These are phyloP conservation scores for Camellia lanceoleosa DNA, from an alignment of 148 eudicot genomes.

Conservation along the genomic window DNA sequence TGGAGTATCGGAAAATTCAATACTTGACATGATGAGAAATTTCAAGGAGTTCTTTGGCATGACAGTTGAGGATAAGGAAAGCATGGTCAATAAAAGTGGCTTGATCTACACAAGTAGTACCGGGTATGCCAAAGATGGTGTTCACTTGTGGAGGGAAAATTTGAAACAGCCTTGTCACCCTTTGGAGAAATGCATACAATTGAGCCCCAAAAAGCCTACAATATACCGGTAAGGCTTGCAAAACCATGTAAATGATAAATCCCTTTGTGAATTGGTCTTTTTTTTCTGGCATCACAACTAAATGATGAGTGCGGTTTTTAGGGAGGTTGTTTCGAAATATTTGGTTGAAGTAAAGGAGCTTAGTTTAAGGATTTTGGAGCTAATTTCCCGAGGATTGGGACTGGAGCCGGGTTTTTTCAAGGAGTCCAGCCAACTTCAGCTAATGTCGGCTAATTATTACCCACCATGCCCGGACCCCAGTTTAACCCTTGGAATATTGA, in stretches of 20 bases:
- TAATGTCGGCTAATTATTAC: slow-evolving; percentile 47
- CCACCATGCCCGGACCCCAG: slow-evolving; percentile 79
- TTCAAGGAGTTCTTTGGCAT: slow-evolving; percentile 47
- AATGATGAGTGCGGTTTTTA: slow-evolving; percentile 3
- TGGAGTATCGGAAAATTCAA: slow-evolving; percentile 38
- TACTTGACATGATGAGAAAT: slow-evolving; percentile 35
- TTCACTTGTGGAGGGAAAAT: slow-evolving; percentile 59
- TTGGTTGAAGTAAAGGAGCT: slow-evolving; percentile 28
- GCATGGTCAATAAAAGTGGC: slow-evolving; percentile 26
- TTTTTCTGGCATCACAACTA: not conserved
- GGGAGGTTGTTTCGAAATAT: slow-evolving; percentile 45
- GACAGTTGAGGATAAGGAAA: slow-evolving; percentile 43
- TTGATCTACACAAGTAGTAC: slow-evolving; percentile 46
- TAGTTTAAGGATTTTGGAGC: slow-evolving; percentile 46
- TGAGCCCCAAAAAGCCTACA: slow-evolving; percentile 55
- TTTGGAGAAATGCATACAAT: slow-evolving; percentile 36
- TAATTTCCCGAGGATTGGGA: slow-evolving; percentile 58
- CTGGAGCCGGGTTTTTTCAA: slow-evolving; percentile 43
- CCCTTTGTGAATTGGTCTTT: not conserved
- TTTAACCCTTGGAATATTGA: slow-evolving; percentile 45
- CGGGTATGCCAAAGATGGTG: slow-evolving; percentile 32
- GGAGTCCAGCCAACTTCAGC: slow-evolving; percentile 34
- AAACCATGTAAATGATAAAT: not conserved
- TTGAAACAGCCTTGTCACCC: slow-evolving; percentile 50
- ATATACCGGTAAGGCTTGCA: slow-evolving; percentile 40